Percentiles rank a stretch among this genome's conserved stretches.
Evolutionary conservation across 1,284 basidiomycete genomes (phyloP).

Genomic region (Mixia osmundae): DNA sequence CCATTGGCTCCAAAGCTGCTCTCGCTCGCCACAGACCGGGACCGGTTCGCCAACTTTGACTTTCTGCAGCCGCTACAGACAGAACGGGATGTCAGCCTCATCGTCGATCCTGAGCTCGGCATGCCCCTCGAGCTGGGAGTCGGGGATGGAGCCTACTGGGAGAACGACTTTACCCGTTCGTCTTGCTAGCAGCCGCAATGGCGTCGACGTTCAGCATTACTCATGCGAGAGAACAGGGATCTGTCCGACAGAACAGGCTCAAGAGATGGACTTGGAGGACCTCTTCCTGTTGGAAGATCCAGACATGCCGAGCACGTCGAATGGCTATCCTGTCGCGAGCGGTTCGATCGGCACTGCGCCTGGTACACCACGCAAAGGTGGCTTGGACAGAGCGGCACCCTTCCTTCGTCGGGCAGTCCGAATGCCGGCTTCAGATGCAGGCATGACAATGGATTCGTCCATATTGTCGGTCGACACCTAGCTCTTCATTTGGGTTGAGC

Average conservation of each 20-base stretch:
- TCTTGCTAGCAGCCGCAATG: no score
- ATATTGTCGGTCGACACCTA: not conserved
- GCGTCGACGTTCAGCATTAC: no score
- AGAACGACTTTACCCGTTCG: slow-evolving; percentile 34
- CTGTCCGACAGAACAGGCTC: not conserved
- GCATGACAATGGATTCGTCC: not conserved
- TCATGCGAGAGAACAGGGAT: slow-evolving; percentile 41
- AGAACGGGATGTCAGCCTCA: slow-evolving; percentile 64
- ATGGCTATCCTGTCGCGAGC: slow-evolving; percentile 1
- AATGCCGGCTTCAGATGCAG: slow-evolving; percentile 2
- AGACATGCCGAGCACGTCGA: slow-evolving; percentile 1
- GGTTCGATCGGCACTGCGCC: slow-evolving; percentile 3
- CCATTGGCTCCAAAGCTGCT: slow-evolving; percentile 85
- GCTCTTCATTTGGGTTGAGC: not conserved
- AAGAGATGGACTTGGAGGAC: slow-evolving; percentile 13
- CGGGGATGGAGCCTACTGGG: slow-evolving; percentile 52
- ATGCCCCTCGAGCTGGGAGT: slow-evolving; percentile 72
- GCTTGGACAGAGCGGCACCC: slow-evolving; percentile 2
- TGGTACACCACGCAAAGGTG: no score
- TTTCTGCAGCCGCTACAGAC: slow-evolving; percentile 57
- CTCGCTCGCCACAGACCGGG: slow-evolving; percentile 59
- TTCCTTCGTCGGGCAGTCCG: slow-evolving; percentile 1
- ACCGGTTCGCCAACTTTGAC: slow-evolving; percentile 58
- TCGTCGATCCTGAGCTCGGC: slow-evolving; percentile 77
- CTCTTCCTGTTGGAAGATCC: slow-evolving; percentile 11